Conservation (phyloP, 1,139 yeast species). For the Pichia inconspicua region DNA sequence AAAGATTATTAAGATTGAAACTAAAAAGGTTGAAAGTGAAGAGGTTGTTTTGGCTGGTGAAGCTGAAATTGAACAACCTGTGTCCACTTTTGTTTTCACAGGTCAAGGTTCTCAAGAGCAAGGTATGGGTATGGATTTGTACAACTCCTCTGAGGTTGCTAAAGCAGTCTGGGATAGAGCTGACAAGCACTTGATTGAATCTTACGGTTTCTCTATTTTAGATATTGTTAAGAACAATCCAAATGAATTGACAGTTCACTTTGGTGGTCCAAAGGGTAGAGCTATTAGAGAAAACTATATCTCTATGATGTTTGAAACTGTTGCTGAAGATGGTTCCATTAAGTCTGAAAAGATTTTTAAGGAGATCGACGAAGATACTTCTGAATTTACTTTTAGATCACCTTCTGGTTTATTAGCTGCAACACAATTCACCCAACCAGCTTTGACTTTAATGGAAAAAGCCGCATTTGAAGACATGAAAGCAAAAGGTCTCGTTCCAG, state of each 20-base stretch:
- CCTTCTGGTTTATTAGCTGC: constrained; percentile 96
- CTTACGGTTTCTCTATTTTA: constrained; percentile 94
- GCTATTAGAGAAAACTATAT: constrained; percentile 89
- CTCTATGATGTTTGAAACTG: constrained; percentile 95
- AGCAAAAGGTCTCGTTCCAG: constrained; percentile 90
- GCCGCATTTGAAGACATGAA: constrained; percentile 97
- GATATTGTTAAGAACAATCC: constrained; percentile 96
- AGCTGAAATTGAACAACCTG: constrained; percentile 98
- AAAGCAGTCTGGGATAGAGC: constrained; percentile 97
- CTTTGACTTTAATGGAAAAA: constrained; percentile 97
- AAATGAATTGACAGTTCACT: constrained; percentile 87
- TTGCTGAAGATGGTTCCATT: constrained; percentile 75
- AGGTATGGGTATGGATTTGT: constrained; percentile 99
- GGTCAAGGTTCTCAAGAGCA: constrained; percentile 99
- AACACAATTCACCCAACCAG: constrained; percentile 99
- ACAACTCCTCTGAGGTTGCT: constrained; percentile 86
- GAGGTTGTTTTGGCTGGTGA: constrained; percentile 79
- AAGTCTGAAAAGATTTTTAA: constrained; percentile 93
- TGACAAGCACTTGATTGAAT: constrained; percentile 81
- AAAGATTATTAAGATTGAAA: constrained; percentile 89
- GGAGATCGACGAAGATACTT: constrained; percentile 73
- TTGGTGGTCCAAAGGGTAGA: constrained; percentile 98
- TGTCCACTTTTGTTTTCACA: constrained; percentile 92
- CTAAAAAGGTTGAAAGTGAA: constrained; percentile 73
- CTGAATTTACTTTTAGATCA: constrained; percentile 80